Evolutionary conservation across 352 stramenopile species (phyloP).

Genomic region (Sclerospora graminicola): DNA sequence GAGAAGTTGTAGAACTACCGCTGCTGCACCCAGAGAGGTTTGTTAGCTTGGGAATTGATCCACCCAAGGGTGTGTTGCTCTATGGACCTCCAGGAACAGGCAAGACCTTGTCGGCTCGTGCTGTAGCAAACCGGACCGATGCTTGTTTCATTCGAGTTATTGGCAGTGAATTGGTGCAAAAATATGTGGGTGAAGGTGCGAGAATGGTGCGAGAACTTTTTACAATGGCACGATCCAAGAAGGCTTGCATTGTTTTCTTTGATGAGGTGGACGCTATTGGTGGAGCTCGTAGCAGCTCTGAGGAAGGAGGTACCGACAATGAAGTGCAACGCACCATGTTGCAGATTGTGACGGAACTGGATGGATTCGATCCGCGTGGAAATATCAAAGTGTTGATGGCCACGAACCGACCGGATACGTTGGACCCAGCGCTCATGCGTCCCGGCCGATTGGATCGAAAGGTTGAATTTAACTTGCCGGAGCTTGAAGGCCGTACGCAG

Average conservation of each 20-base stretch:
- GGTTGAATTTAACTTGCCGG: conserved; percentile 98
- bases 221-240: conserved; percentile 98
- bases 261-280: conserved; percentile 99
- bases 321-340: conserved; percentile 99
- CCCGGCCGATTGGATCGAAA: conserved; percentile 96
- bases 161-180: conserved; percentile 98
- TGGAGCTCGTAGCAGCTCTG: conserved; percentile 75
- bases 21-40: conserved; percentile 98
- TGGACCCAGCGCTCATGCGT: conserved; percentile 26
- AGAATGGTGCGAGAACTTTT: conserved; percentile 99
- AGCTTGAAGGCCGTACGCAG: conserved; percentile 96
- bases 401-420: conserved; percentile 24
- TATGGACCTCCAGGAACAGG: conserved; percentile 96
- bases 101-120: conserved; percentile 95
- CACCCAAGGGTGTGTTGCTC: conserved; percentile 97
- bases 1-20: conserved; percentile 97
- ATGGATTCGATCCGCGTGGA: conserved; percentile 97
- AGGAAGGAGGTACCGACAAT: conserved; percentile 95
- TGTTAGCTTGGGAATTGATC: conserved; percentile 98
- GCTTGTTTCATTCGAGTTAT: conserved; percentile 99
- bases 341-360: conserved; percentile 98
- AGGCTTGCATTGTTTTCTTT: conserved; percentile 98
- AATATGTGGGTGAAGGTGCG: conserved; percentile 98
- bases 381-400: conserved; percentile 97
- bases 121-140: conserved; percentile 98